Conservation (phyloP, 2,329 filamentous ascomycete species). For the Colletotrichum horii region DNA sequence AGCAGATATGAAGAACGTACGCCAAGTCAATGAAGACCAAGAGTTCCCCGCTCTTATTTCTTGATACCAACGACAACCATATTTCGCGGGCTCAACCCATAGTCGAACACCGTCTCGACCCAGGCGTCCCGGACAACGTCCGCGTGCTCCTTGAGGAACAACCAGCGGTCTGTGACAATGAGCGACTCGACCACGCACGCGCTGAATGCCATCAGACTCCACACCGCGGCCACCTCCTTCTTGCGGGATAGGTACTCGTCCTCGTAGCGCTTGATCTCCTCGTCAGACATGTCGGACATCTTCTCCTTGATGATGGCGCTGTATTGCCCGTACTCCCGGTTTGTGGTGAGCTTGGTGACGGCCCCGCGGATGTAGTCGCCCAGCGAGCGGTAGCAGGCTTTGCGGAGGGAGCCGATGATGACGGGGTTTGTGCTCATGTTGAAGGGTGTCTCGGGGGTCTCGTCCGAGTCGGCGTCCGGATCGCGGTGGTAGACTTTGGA, state of each 20-base stretch:
- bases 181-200: slow-evolving; percentile 87
- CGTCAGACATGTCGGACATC: slow-evolving; percentile 73
- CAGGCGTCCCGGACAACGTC: slow-evolving; percentile 76
- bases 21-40: background rate
- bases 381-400: slow-evolving; percentile 79
- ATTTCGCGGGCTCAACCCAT: slow-evolving; percentile 84
- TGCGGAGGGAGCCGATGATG: slow-evolving; percentile 84
- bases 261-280: slow-evolving; percentile 77
- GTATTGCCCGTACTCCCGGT: slow-evolving; percentile 61
- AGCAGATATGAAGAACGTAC: background rate
- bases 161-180: slow-evolving; percentile 89
- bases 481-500: slow-evolving; percentile 56
- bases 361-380: slow-evolving; percentile 81
- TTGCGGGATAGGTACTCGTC: slow-evolving; percentile 66
- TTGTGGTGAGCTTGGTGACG: slow-evolving; percentile 72
- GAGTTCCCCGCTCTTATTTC: slow-evolving; percentile 40
- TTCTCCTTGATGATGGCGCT: slow-evolving; percentile 67
- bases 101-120: slow-evolving; percentile 95
- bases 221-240: slow-evolving; percentile 85
- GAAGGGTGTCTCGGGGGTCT: slow-evolving; percentile 42
- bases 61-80: slow-evolving; percentile 93
- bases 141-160: slow-evolving; percentile 80
- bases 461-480: slow-evolving; percentile 29
- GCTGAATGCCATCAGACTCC: slow-evolving; percentile 96
- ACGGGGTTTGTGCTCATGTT: slow-evolving; percentile 75